Evolutionary conservation across 345 rosid genomes (phyloP), one percentile per base, ranked within the genome.

Genomic region (Populus davidiana): DNA sequence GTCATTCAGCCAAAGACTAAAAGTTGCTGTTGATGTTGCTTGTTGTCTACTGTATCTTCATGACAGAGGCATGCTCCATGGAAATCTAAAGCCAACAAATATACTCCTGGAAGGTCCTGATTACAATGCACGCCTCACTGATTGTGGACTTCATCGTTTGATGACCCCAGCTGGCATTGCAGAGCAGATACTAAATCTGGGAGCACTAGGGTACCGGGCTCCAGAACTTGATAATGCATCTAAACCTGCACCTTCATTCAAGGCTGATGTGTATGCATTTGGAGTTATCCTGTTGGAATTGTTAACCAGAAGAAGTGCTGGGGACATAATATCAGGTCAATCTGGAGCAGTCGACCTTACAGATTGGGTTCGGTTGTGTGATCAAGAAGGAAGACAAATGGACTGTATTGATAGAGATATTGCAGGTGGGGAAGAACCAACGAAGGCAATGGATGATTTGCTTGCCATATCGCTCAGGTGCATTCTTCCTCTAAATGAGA

Each of bases 261-360:
- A 92, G 81, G 91, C 93, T 3, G 99, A 95, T 72, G 93, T 95
- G 6, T 95, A 93, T 38, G 87, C 97, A 20, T 85, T 95, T 13
- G 99, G 99, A 25, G 99, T 95, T 73, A 92, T 95, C 67, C 75
- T 95, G 67, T 89, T 95, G 99, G 99, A 93, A 84, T 81, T 95
- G 78, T 81, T 95, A 75, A 95, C 98, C 5, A 85, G 96, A 85
- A 86, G 94, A 77, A 91, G 99, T 21, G 99, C 99, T 0, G 96
- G 99, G 23, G 99, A 95, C 83, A 95, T 95, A 80, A 93, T 95
- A 75, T 95, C 97, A 2, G 99, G 99, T 56, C 98, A 92, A 68
- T 89, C 98, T 2, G 98, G 99, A 69, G 99, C 97, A 0, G 98
- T 95, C 8, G 98, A 95, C 77, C 91, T 95, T 31, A 90, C 93